Base-by-base conservation (phyloP, 2,329 filamentous ascomycete genomes). In the Aspergillus sp. region DNA sequence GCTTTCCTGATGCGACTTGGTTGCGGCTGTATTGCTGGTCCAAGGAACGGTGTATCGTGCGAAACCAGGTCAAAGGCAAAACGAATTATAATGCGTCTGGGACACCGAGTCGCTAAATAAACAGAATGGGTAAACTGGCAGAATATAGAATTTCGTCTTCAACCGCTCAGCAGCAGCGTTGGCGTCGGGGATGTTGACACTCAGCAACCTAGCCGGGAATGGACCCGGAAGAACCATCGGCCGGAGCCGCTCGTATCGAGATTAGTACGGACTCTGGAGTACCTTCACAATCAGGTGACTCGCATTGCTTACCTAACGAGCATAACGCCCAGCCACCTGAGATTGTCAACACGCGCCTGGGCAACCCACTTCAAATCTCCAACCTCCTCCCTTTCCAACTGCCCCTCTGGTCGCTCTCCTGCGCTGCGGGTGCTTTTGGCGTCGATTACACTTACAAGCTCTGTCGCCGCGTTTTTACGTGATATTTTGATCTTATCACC, bases 1-100 rank as follows among this genome's bases (percentile, higher is more conserved):
- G 65, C 64, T 67, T 62, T 61, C 57, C 19, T 66, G 61, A 69
- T 67, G 71, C 68, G 67, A 72, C 64, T 61, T 69, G 64, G 68
- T 64, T 62, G 65, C 53, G 70, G 60, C 62, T 63, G 58, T 55
- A 62, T 66, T 57, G 58, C 60, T 56, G 45, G 56, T 45, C 8
- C 27, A 11, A 48, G 31, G 41, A 27, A 44, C 17, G 46, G 49
- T 14, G 49, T 23, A 43, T 51, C 47, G 39, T 47, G 41, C 55
- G 54, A 43, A 45, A 41, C 43, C 50, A 44, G 47, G 57, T 44
- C 21, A 40, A 41, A 55, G 27, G 9, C 37, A 56, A 55, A 48
- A 21, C 47, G 9, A 15, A 37, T n/a, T 11, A 55, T 17, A 35
- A 44, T 49, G 25, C 5, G 23, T 50, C 27, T 45, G 53, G 33